Evolutionary conservation across 2,329 filamentous ascomycete genomes (phyloP), one percentile per base, ranked within the genome.

Genomic region (Trichoderma pleuroti): DNA sequence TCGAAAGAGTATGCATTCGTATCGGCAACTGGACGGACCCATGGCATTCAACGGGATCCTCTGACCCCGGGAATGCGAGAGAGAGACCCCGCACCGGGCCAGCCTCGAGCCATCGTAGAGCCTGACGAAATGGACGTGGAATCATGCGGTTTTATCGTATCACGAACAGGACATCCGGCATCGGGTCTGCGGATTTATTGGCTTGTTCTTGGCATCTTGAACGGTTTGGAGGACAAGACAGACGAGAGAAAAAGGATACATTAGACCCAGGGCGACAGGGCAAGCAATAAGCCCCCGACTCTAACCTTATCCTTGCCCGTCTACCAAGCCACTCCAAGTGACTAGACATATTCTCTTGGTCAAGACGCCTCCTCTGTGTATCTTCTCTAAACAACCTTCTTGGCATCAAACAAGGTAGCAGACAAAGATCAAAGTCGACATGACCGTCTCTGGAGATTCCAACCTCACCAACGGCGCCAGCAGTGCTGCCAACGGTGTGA

Each of bases 61-160:
- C 42, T 66, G 63, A 42, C 49, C 39, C 39, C 36, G 56, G 65
- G 32, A 36, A 18, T 32, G 56, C 28, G 39, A 57, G 56, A 57
- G 39, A 57, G 56, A 57, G 65, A 60, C 65, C 65, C 65, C 65
- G 65, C 65, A 68, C 65, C 28, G 56, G 64, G 18, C 64, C 64
- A 52, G 62, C 46, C 32, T 54, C 62, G 16, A 65, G 32, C 46
- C 46, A 32, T 52, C 18, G 62, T 34, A 26, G 14, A 65, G 30
- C 34, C 62, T 36, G 63, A 30, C 24, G 49, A 28, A 34, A 66
- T 56, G 49, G n/a, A n/a, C n/a, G n/a, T n/a, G n/a, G 63, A 60
- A 59, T 61, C 54, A 34, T 68, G 54, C 28, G 28, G 56, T n/a
- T 68, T 61, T 60, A 36, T 49, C 65, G 46, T 52, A 68, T 68